Conservation (phyloP, 768 basidiomycete species). For the Hypholoma sublateritium region DNA sequence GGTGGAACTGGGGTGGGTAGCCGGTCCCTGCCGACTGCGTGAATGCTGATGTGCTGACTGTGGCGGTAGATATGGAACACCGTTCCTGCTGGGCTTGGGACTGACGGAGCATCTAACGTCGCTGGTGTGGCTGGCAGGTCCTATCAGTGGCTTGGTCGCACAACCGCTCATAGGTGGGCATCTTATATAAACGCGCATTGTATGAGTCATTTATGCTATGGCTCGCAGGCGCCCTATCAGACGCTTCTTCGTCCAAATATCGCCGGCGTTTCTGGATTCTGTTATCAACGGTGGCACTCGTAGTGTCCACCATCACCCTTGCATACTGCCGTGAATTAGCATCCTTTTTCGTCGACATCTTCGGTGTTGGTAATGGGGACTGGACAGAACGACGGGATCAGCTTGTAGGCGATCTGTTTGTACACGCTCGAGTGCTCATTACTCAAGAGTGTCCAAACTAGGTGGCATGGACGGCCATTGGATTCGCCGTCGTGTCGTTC, state of each 20-base stretch:
- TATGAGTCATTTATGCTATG: constrained; percentile 29
- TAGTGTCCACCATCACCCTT: constrained; percentile 72
- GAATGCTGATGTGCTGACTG: constrained; percentile 12
- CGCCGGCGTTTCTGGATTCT: constrained; percentile 91
- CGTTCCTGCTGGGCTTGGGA: constrained; percentile 71
- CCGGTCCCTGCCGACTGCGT: not conserved
- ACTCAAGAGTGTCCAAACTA: constrained; percentile 23
- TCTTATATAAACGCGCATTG: constrained; percentile 15
- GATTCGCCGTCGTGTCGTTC: constrained; percentile 85
- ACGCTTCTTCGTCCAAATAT: constrained; percentile 88
- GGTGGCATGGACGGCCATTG: constrained; percentile 74
- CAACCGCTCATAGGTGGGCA: constrained; percentile 93
- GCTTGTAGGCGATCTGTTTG: constrained; percentile 44
- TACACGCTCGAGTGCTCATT: not conserved
- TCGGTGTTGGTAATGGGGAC: constrained; percentile 75
- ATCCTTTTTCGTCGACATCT: constrained; percentile 70
- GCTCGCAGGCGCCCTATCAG: constrained; percentile 84
- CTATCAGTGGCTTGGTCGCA: constrained; percentile 91
- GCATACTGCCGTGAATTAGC: constrained; percentile 83
- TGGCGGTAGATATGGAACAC: constrained; percentile 85
- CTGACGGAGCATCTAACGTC: constrained; percentile 89
- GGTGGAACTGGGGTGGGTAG: constrained; percentile 83
- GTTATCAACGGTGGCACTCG: constrained; percentile 81
- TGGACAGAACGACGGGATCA: constrained; percentile 79
- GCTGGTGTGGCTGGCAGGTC: constrained; percentile 94